A percentile compares a stretch with the other conserved stretches of the same genome.
Evolutionary conservation across 169 alveolate genomes (phyloP).

Genomic region (Eimeria brunetti): DNA sequence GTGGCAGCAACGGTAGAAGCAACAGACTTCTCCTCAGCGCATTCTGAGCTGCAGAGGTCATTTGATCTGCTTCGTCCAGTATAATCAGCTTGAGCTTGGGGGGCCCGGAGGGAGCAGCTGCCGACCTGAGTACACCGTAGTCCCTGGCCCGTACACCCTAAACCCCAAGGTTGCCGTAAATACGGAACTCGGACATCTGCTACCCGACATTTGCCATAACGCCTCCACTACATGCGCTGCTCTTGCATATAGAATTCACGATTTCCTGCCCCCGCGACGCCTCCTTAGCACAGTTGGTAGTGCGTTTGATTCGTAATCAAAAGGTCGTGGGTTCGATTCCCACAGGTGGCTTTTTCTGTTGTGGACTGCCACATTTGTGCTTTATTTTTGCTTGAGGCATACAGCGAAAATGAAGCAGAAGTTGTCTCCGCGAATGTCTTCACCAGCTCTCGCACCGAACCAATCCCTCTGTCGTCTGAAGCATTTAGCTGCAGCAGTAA

Average conservation of each 20-base stretch:
- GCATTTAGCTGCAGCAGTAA: constrained; percentile 94
- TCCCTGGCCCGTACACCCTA: neutral
- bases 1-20: neutral
- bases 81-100: constrained; percentile 92
- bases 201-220: neutral
- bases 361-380: neutral
- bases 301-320: constrained; percentile 81
- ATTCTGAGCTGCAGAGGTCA: constrained; percentile 98
- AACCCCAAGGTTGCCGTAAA: neutral
- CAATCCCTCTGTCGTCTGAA: constrained; percentile 99
- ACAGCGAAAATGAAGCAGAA: constrained; percentile 77
- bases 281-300: constrained; percentile 82
- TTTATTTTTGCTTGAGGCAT: neutral
- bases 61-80: constrained; percentile 99
- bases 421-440: constrained; percentile 95
- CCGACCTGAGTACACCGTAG: neutral
- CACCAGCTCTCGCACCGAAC: constrained; percentile 97
- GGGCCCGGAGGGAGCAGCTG: constrained; percentile 41
- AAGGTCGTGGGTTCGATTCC: constrained; percentile 82
- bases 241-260: neutral
- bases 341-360: constrained; percentile 71
- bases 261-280: neutral
- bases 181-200: too few relatives aligned
- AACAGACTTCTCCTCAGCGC: constrained; percentile 96
- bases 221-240: neutral